phyloP scores from a whole-genome alignment of 306 rosid genomes.

The Trichosanthes cucumerina region DNA sequence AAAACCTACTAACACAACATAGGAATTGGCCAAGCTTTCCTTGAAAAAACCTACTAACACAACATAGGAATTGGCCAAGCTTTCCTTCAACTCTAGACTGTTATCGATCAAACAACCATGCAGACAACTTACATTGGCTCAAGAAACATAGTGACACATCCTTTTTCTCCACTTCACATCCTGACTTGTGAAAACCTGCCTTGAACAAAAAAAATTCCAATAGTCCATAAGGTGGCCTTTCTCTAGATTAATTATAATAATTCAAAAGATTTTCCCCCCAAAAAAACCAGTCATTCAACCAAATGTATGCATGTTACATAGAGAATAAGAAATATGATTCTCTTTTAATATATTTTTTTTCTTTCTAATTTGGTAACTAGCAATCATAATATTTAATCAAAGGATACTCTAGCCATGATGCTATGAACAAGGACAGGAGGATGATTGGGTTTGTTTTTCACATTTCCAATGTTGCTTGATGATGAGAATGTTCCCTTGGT shows the following conservation, averaged over 20 bases:
- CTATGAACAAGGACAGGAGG: slow-evolving; percentile 97
- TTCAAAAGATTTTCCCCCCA: neutral
- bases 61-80: too few species aligned
- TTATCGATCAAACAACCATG: neutral
- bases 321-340: neutral
- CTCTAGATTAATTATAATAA: neutral
- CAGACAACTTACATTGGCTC: neutral
- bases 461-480: slow-evolving; percentile 24
- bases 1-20: too few species aligned
- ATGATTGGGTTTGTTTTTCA: slow-evolving; percentile 55
- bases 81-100: neutral
- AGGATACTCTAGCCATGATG: slow-evolving; percentile 74
- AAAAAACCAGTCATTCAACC: neutral
- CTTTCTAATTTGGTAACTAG: neutral
- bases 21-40: too few species aligned
- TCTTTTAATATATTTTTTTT: neutral
- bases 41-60: too few species aligned
- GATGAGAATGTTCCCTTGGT: slow-evolving; percentile 32
- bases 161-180: too few species aligned
- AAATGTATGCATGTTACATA: neutral
- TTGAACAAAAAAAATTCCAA: neutral
- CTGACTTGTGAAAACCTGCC: neutral
- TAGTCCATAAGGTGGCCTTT: neutral
- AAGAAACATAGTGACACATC: neutral
- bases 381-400: slow-evolving; percentile 10